Evolutionary conservation across 306 rosid species (phyloP).

Genomic region (Castanea crenata): DNA sequence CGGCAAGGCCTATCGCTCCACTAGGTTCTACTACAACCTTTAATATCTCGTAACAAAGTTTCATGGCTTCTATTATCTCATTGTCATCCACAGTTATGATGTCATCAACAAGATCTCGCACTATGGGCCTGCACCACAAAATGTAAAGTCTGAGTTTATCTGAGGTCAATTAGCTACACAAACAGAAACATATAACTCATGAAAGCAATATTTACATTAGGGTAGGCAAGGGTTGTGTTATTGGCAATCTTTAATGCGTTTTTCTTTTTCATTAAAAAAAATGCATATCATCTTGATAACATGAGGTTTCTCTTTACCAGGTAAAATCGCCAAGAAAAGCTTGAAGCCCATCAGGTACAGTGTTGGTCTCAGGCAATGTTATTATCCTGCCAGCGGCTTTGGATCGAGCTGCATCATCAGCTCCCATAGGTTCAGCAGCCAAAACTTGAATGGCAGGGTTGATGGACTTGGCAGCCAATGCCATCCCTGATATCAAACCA

Average conservation of each 20-base stretch:
- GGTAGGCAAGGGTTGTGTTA: not conserved
- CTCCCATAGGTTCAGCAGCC: constrained; percentile 88
- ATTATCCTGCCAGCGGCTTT: constrained; percentile 83
- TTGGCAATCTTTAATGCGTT: constrained; percentile 8
- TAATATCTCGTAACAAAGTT: constrained; percentile 69
- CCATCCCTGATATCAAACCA: constrained; percentile 83
- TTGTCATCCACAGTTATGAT: constrained; percentile 68
- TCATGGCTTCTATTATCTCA: constrained; percentile 80
- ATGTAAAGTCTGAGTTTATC: not conserved
- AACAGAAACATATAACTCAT: not conserved
- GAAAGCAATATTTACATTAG: not conserved
- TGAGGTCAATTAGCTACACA: not conserved
- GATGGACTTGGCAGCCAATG: constrained; percentile 90
- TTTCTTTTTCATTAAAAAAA: too few species aligned
- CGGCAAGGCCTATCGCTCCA: constrained; percentile 96
- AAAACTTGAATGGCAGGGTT: constrained; percentile 67
- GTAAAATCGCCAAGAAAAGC: constrained; percentile 81
- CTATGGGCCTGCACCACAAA: constrained; percentile 63
- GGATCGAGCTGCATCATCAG: constrained; percentile 86
- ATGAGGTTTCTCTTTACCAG: constrained; percentile 46
- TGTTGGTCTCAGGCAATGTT: constrained; percentile 66
- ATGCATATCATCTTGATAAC: constrained; percentile 18
- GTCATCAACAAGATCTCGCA: constrained; percentile 82
- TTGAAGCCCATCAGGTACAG: constrained; percentile 88
- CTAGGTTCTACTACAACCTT: constrained; percentile 88